Evolutionary conservation across 441 rosid genomes (phyloP).

Genomic region (Erodium chrysanthum): DNA sequence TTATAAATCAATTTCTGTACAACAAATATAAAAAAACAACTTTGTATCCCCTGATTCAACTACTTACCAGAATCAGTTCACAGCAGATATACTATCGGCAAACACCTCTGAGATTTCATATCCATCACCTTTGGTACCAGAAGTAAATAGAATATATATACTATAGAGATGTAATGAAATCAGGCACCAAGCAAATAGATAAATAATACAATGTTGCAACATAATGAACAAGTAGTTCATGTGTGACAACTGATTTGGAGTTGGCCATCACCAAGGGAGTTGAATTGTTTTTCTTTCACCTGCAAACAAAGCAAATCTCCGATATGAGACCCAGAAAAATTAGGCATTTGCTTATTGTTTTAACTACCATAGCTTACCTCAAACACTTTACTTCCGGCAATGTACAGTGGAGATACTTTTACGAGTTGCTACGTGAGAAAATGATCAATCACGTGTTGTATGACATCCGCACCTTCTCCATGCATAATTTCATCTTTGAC

Average conservation of each 20-base stretch:
- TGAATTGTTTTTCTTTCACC: not conserved
- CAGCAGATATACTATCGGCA: no score
- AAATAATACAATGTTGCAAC: no score
- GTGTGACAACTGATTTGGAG: not conserved
- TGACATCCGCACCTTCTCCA: constrained; percentile 80
- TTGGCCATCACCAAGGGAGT: not conserved
- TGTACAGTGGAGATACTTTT: not conserved
- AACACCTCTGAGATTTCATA: no score
- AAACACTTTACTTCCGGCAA: not conserved
- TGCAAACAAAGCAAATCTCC: not conserved
- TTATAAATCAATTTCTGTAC: no score
- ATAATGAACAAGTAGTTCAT: no score
- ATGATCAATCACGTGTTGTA: constrained; percentile 72
- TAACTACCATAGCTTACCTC: constrained; percentile 5
- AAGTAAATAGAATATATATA: no score
- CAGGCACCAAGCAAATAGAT: no score
- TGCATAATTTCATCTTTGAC: constrained; percentile 60
- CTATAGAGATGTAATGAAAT: no score
- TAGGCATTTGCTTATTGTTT: not conserved
- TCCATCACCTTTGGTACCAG: no score
- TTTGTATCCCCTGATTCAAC: no score
- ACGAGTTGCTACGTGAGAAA: constrained; percentile 35
- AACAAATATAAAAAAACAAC: no score
- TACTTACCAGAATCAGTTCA: no score
- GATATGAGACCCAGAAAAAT: not conserved